Evolutionary conservation across 2,329 filamentous ascomycete species (phyloP).

Genomic region (Fusarium irregulare): DNA sequence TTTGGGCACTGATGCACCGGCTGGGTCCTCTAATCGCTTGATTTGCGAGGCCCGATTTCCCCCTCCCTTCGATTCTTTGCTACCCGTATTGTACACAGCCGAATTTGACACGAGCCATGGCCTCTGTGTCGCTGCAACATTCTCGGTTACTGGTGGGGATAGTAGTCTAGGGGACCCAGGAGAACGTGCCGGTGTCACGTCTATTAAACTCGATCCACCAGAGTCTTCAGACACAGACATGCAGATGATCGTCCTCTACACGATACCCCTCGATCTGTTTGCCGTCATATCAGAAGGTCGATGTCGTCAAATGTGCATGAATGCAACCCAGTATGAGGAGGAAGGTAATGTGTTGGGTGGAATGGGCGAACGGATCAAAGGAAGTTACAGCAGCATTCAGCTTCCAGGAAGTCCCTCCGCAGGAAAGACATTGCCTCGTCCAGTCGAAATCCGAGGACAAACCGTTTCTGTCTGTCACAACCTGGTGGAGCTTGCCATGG

Average conservation of each 20-base stretch:
- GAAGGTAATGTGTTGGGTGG: slow-evolving; percentile 23
- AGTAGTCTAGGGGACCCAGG: slow-evolving; percentile 6
- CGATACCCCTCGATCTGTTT: slow-evolving; percentile 68
- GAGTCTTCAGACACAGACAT: slow-evolving; percentile 27
- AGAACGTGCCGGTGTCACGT: slow-evolving; percentile 3
- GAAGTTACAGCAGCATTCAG: slow-evolving; percentile 38
- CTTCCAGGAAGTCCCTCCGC: slow-evolving; percentile 29
- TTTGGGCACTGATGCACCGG: slow-evolving; percentile 70
- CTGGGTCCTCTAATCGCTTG: slow-evolving; percentile 62
- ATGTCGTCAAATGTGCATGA: slow-evolving; percentile 10
- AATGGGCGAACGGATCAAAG: slow-evolving; percentile 36
- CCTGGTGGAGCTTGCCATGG: slow-evolving; percentile 50
- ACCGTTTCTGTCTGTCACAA: slow-evolving; percentile 48
- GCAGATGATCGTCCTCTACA: slow-evolving; percentile 68
- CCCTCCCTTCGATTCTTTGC: slow-evolving; percentile 43
- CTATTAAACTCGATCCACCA: slow-evolving; percentile 8
- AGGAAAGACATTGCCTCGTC: slow-evolving; percentile 34
- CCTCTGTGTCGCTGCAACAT: slow-evolving; percentile 68
- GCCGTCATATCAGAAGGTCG: slow-evolving; percentile 47
- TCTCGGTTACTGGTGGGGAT: slow-evolving; percentile 49
- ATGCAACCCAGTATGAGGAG: slow-evolving; percentile 8
- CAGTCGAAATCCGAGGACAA: slow-evolving; percentile 50
- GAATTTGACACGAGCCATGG: slow-evolving; percentile 68
- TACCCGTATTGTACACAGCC: slow-evolving; percentile 65
- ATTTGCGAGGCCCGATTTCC: slow-evolving; percentile 68